A percentile compares a stretch with the other conserved stretches of the same genome.
Evolutionary conservation across 345 rosid species (phyloP).

Genomic region (Dovyalis caffra): DNA sequence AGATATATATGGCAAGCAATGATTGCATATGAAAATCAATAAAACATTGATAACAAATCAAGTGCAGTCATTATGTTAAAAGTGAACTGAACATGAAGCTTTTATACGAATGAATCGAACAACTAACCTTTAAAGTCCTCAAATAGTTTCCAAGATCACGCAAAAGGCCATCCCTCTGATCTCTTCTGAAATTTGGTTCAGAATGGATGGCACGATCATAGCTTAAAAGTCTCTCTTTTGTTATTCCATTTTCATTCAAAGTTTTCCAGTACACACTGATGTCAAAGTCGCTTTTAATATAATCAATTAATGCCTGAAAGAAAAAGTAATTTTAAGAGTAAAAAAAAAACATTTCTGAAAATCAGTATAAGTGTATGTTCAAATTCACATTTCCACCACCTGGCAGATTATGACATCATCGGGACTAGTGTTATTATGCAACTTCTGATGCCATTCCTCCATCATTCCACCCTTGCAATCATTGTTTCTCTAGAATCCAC

Average conservation of each 20-base stretch:
- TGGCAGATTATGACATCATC: slow-evolving; percentile 97
- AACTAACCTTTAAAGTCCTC: slow-evolving; percentile 92
- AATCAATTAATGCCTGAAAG: slow-evolving; percentile 86
- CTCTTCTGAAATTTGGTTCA: slow-evolving; percentile 79
- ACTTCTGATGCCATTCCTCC: slow-evolving; percentile 99
- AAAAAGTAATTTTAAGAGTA: slow-evolving; percentile 17
- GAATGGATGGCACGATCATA: slow-evolving; percentile 94
- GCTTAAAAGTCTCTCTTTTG: slow-evolving; percentile 87
- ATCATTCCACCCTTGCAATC: slow-evolving; percentile 97
- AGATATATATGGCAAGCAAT: not conserved
- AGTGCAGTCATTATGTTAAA: not conserved
- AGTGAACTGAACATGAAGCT: slow-evolving; percentile 8
- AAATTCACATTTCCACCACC: slow-evolving; percentile 45
- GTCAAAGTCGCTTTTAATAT: slow-evolving; percentile 71
- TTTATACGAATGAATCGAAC: slow-evolving; percentile 13
- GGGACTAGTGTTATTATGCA: slow-evolving; percentile 98
- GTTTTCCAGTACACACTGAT: slow-evolving; percentile 92
- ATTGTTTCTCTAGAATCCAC: slow-evolving; percentile 70
- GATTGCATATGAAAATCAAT: not conserved
- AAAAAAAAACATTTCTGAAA: not conserved
- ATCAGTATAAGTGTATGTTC: slow-evolving; percentile 9
- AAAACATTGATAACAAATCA: slow-evolving; percentile 5
- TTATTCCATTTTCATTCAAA: slow-evolving; percentile 89
- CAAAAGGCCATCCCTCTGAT: slow-evolving; percentile 80
- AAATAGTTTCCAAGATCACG: slow-evolving; percentile 90